These are phyloP conservation scores for Hyaloscypha finlandica DNA, from an alignment of 495 filamentous ascomycete species.

Conservation along the genomic window DNA sequence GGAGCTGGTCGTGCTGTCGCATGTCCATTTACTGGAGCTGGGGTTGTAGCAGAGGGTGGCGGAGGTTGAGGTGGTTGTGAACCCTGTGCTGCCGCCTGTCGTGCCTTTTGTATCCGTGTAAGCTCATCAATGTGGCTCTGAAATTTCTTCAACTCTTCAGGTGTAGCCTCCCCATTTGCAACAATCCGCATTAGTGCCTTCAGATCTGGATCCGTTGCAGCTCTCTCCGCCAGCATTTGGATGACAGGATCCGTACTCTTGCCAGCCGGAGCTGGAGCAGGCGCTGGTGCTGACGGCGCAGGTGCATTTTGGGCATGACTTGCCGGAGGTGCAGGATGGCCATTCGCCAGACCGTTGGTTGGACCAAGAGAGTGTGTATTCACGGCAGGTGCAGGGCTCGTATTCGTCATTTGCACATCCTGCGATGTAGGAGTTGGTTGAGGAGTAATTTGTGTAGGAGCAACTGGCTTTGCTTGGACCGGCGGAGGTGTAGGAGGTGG, in stretches of 20 bases:
- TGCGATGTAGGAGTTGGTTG: conserved; percentile 26
- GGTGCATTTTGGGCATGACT: conserved; percentile 8
- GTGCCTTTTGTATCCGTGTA: conserved; percentile 47
- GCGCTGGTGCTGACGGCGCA: conserved; percentile 13
- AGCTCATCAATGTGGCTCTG: conserved; percentile 92
- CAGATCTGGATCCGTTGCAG: conserved; percentile 82
- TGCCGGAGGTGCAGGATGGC: conserved; percentile 3
- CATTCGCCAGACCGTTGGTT: conserved; percentile 15
- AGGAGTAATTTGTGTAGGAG: conserved; percentile 23
- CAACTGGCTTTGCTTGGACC: conserved; percentile 30
- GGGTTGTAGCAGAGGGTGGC: conserved; percentile 3
- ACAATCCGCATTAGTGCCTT: conserved; percentile 96
- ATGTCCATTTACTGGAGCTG: conserved; percentile 21
- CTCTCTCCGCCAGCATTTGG: conserved; percentile 84
- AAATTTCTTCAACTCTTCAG: conserved; percentile 81
- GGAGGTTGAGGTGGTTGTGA: conserved; percentile 33
- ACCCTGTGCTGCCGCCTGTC: conserved; percentile 22
- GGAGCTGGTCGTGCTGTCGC: conserved; percentile 7
- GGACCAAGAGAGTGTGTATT: conserved; percentile 2
- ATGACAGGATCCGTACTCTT: conserved; percentile 88
- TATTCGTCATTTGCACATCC: conserved; percentile 21
- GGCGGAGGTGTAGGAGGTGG: conserved; percentile 44
- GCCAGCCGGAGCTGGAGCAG: conserved; percentile 33
- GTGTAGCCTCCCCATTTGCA: conserved; percentile 79
- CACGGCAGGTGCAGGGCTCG: conserved; percentile 8